Evolutionary conservation across 2,329 filamentous ascomycete species (phyloP).

Genomic region (Epichloe baconii): DNA sequence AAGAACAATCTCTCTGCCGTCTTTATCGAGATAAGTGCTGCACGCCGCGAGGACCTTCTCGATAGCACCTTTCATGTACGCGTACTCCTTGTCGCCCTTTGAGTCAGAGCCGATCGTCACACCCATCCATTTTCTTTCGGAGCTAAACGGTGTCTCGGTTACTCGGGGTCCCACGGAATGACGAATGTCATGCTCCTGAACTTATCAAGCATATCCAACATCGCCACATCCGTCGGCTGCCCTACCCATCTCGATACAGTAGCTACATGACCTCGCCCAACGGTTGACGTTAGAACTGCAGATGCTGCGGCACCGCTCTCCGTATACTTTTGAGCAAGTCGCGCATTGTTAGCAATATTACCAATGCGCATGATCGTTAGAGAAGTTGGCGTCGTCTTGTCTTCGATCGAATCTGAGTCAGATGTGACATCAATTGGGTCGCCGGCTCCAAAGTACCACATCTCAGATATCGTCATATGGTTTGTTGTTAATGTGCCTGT

Average conservation of each 20-base stretch:
- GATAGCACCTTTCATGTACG: conserved; percentile 90
- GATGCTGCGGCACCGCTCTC: conserved; percentile 54
- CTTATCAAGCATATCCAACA: conserved; percentile 81
- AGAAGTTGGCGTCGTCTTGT: conserved; percentile 57
- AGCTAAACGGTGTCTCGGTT: conserved; percentile 88
- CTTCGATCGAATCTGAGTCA: conserved; percentile 40
- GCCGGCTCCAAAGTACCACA: conserved; percentile 79
- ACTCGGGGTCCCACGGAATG: conserved; percentile 72
- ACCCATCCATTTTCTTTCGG: conserved; percentile 98
- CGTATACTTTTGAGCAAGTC: conserved; percentile 60
- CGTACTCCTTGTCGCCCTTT: conserved; percentile 57
- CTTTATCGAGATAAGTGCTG: conserved; percentile 77
- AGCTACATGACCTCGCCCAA: conserved; percentile 44
- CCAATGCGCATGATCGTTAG: conserved; percentile 77
- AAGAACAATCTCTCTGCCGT: conserved; percentile 75
- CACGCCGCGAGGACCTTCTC: conserved; percentile 78
- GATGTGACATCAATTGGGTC: conserved; percentile 38
- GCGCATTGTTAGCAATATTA: conserved; percentile 92
- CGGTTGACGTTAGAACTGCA: conserved; percentile 75
- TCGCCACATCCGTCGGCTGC: conserved; percentile 94
- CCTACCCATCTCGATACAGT: conserved; percentile 84
- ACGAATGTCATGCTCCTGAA: conserved; percentile 88
- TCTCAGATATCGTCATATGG: conserved; percentile 93
- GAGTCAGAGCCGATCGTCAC: conserved; percentile 61
- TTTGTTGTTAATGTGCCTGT: conserved; percentile 84